Percentiles rank a stretch among this genome's conserved stretches.
These are phyloP conservation scores for Raffaelea deltoideospora DNA, from an alignment of 2,329 filamentous ascomycete genomes.

Conservation along the genomic window DNA sequence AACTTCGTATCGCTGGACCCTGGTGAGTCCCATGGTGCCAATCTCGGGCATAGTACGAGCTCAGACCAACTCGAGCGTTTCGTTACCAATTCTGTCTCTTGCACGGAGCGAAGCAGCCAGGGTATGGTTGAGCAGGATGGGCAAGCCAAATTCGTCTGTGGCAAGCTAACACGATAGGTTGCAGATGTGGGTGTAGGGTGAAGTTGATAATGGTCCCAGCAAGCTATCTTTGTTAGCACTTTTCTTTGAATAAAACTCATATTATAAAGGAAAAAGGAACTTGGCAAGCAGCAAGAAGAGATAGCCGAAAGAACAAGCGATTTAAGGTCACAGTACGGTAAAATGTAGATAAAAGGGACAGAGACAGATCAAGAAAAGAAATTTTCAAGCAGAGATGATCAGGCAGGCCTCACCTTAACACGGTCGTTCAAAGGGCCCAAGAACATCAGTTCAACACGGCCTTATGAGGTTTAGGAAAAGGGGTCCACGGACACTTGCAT, in stretches of 20 bases:
- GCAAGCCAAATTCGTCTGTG: slow-evolving; percentile 22
- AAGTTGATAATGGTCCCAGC: slow-evolving; percentile 23
- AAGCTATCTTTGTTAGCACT: slow-evolving; percentile 8
- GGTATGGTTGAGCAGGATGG: slow-evolving; percentile 17
- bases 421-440: slow-evolving; percentile 15
- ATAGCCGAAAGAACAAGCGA: too few species aligned
- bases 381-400: too few species aligned
- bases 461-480: slow-evolving; percentile 20
- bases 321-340: too few species aligned
- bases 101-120: slow-evolving; percentile 5
- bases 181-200: slow-evolving; percentile 18
- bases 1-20: slow-evolving; percentile 17
- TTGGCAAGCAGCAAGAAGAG: too few species aligned
- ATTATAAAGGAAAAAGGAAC: too few species aligned
- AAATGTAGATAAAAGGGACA: too few species aligned
- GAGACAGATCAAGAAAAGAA: not conserved
- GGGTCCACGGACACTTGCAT: slow-evolving; percentile 20
- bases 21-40: slow-evolving; percentile 15
- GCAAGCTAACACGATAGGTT: slow-evolving; percentile 23
- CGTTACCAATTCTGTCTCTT: slow-evolving; percentile 12
- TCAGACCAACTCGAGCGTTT: slow-evolving; percentile 14
- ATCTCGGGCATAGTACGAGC: slow-evolving; percentile 18
- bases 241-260: too few species aligned
- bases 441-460: slow-evolving; percentile 22
- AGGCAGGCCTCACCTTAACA: slow-evolving; percentile 12